Conservation (phyloP, 345 rosid species). For the Euphorbia lathyris region DNA sequence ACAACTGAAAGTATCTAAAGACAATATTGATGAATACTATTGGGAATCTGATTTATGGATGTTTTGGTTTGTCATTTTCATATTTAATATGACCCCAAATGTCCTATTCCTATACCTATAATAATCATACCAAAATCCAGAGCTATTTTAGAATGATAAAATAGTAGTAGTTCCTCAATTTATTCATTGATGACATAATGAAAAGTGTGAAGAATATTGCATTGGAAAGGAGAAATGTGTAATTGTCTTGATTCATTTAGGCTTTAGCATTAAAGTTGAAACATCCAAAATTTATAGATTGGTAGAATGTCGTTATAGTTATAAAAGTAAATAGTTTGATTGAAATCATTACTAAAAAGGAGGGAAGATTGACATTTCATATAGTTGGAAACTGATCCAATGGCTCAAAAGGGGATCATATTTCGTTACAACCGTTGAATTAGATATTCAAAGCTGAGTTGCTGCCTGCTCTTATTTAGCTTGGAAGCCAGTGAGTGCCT, state of each 20-base stretch:
- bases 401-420: no score
- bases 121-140: background rate
- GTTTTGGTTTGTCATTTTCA: slow-evolving; percentile 5
- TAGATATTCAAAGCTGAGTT: no score
- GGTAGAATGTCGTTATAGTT: background rate
- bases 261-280: background rate
- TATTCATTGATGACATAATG: background rate
- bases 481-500: no score
- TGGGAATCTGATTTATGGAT: slow-evolving; percentile 16
- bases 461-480: no score
- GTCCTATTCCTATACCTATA: background rate
- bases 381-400: no score
- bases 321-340: background rate
- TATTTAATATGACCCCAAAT: background rate
- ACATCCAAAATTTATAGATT: background rate
- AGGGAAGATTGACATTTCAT: no score
- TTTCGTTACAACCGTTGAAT: no score
- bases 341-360: no score
- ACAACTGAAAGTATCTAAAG: no score
- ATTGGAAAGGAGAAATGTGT: slow-evolving; percentile 6
- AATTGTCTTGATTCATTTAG: background rate
- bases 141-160: no score
- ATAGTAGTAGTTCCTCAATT: no score
- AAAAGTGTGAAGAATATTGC: background rate
- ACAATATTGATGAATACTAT: no score